phyloP scores from a whole-genome alignment of 164 flowering plant genomes.

The Saururus chinensis region DNA sequence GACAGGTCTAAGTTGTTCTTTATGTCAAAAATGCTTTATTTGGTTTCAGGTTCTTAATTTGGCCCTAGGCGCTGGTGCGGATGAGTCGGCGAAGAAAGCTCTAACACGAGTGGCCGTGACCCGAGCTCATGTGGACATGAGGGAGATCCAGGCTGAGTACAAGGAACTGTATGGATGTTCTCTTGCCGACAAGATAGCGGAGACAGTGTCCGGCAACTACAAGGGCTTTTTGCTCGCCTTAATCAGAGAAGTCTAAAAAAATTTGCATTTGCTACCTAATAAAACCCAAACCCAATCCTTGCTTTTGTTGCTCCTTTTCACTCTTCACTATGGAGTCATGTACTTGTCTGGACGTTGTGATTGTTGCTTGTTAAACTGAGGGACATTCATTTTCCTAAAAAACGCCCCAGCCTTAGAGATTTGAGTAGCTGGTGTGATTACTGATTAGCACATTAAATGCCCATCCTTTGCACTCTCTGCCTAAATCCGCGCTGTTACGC shows the following conservation, averaged over 20 bases:
- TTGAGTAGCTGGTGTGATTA: too few species aligned
- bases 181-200: conserved; percentile 38
- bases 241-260: conserved; percentile 11
- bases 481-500: too few species aligned
- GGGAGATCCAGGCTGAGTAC: conserved; percentile 47
- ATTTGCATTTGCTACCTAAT: not conserved
- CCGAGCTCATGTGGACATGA: conserved; percentile 53
- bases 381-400: too few species aligned
- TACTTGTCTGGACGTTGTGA: too few species aligned
- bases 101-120: conserved; percentile 56
- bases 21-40: not conserved
- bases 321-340: too few species aligned
- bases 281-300: not conserved
- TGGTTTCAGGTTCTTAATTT: conserved; percentile 37
- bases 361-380: too few species aligned
- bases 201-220: conserved; percentile 43
- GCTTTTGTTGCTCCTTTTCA: too few species aligned
- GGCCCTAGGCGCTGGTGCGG: conserved; percentile 26
- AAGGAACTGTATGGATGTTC: conserved; percentile 27
- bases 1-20: not conserved
- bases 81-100: conserved; percentile 45
- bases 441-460: too few species aligned
- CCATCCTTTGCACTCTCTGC: too few species aligned
- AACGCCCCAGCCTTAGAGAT: too few species aligned
- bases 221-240: conserved; percentile 62